Percentiles rank a stretch among this genome's conserved stretches.
Conservation (phyloP, 108 stramenopile species). For the Cylindrotheca closterium region DNA sequence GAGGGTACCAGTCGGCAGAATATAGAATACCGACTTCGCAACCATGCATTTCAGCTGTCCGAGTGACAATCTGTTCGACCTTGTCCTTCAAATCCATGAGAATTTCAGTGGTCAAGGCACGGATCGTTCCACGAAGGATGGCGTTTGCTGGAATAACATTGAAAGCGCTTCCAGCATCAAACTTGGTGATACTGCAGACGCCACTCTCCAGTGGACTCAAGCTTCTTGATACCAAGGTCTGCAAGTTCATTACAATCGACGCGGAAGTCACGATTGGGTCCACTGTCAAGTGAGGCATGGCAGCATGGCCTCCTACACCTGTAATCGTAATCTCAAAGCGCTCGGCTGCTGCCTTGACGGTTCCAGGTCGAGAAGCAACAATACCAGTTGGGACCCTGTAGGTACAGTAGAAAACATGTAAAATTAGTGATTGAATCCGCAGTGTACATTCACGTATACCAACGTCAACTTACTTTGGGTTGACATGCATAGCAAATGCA, state of each 20-base stretch:
- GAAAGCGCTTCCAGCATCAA: constrained; percentile 71
- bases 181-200: constrained; percentile 70
- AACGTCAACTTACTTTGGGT: constrained; percentile 54
- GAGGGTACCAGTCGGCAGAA: constrained; percentile 83
- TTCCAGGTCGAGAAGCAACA: constrained; percentile 73
- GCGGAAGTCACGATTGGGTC: constrained; percentile 87
- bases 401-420: too few relatives aligned
- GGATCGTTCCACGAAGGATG: constrained; percentile 77
- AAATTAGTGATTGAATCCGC: too few relatives aligned
- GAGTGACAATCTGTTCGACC: constrained; percentile 54
- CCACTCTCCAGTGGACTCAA: constrained; percentile 75
- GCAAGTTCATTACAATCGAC: constrained; percentile 78
- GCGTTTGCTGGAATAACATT: constrained; percentile 79
- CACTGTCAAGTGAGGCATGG: constrained; percentile 82
- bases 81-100: constrained; percentile 46
- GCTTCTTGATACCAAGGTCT: constrained; percentile 77
- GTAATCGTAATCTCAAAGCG: constrained; percentile 74
- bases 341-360: constrained; percentile 81
- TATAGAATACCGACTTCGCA: constrained; percentile 65
- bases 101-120: constrained; percentile 75
- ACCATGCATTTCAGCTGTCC: constrained; percentile 64
- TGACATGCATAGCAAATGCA: constrained; percentile 86
- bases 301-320: constrained; percentile 93
- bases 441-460: too few relatives aligned
- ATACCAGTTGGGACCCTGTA: constrained; percentile 55